These are phyloP conservation scores for Pontederia paniculata DNA, from an alignment of 176 grass and related monocot genomes.

Conservation along the genomic window DNA sequence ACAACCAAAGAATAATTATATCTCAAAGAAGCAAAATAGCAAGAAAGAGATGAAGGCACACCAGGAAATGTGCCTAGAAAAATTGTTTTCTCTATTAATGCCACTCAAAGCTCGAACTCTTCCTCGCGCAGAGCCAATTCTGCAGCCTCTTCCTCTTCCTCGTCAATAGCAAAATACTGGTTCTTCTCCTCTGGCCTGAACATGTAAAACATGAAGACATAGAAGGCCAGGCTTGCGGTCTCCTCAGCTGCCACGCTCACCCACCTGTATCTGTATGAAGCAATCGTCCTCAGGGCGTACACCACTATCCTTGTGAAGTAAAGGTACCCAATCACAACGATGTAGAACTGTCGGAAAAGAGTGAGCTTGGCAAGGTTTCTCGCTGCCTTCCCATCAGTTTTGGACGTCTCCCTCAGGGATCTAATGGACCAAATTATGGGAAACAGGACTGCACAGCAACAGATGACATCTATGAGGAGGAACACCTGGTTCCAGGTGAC, in stretches of 20 bases:
- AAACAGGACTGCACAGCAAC: slow-evolving; percentile 90
- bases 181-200: slow-evolving; percentile 91
- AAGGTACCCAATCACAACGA: slow-evolving; percentile 79
- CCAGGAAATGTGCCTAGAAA: neutral
- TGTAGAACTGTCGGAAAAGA: slow-evolving; percentile 92
- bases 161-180: slow-evolving; percentile 81
- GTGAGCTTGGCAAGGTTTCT: slow-evolving; percentile 76
- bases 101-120: slow-evolving; percentile 75
- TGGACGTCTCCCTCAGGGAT: slow-evolving; percentile 76
- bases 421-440: slow-evolving; percentile 91
- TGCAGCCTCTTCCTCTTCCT: slow-evolving; percentile 88
- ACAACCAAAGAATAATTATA: no score
- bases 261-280: slow-evolving; percentile 95
- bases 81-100: neutral
- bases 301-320: slow-evolving; percentile 98
- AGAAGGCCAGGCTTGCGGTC: slow-evolving; percentile 69
- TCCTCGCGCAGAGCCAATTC: slow-evolving; percentile 72
- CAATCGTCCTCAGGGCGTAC: slow-evolving; percentile 86
- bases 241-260: slow-evolving; percentile 82
- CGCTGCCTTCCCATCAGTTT: slow-evolving; percentile 92
- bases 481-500: slow-evolving; percentile 94
- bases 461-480: slow-evolving; percentile 78
- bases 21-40: neutral
- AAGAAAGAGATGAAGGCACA: neutral
- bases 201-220: slow-evolving; percentile 98